These are phyloP conservation scores for Pseudonectria buxi DNA, from an alignment of 2,329 filamentous ascomycete genomes.

Conservation along the genomic window DNA sequence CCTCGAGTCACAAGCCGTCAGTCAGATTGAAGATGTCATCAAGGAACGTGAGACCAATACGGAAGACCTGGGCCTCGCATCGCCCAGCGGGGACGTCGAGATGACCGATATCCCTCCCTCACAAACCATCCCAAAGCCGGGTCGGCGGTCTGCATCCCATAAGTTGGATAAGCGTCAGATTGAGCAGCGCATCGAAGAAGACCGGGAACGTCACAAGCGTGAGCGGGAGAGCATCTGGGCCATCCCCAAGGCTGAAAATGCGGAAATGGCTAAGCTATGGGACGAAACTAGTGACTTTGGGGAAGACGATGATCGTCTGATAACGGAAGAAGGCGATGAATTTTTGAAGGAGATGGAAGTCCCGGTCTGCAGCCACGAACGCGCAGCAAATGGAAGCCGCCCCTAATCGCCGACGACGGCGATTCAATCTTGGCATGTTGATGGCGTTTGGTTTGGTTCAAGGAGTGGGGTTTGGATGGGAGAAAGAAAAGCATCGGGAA, in stretches of 20 bases:
- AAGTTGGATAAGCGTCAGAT: constrained; percentile 77
- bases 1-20: constrained; percentile 65
- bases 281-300: constrained; percentile 81
- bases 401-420: constrained; percentile 7
- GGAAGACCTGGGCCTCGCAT: constrained; percentile 46
- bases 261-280: constrained; percentile 75
- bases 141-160: constrained; percentile 27
- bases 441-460: constrained; percentile 22
- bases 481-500: too few relatives aligned
- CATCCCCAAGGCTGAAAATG: constrained; percentile 54
- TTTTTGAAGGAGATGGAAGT: constrained; percentile 37
- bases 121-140: constrained; percentile 32
- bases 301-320: constrained; percentile 75
- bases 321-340: constrained; percentile 62
- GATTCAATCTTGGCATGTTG: constrained; percentile 11
- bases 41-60: constrained; percentile 66
- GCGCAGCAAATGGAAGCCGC: constrained; percentile 24
- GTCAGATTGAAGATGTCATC: constrained; percentile 76
- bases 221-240: constrained; percentile 92
- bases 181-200: constrained; percentile 94
- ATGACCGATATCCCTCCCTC: constrained; percentile 36
- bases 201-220: constrained; percentile 89
- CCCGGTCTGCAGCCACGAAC: constrained; percentile 34
- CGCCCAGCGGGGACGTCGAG: constrained; percentile 39
- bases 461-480: too few relatives aligned